These are phyloP conservation scores for Venturia nashicola DNA, from an alignment of 2,329 filamentous ascomycete genomes.

Conservation along the genomic window DNA sequence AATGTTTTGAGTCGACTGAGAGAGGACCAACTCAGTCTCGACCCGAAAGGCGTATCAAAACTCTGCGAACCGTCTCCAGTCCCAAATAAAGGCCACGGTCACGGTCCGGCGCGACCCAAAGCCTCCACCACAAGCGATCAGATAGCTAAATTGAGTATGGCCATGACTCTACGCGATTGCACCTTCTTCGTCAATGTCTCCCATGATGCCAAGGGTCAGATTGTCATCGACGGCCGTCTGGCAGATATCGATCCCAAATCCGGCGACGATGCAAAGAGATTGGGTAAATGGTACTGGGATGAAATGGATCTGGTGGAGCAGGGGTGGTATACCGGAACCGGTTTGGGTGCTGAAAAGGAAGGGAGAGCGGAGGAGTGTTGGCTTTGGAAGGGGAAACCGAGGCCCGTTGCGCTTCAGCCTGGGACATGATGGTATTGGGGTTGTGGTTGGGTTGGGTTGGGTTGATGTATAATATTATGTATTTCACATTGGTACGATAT, in stretches of 20 bases:
- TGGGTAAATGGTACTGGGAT: conserved; percentile 49
- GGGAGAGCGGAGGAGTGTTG: not conserved
- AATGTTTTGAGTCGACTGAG: not conserved
- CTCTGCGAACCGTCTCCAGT: not conserved
- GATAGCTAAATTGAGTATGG: conserved; percentile 38
- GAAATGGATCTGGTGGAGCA: conserved; percentile 52
- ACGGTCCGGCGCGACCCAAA: not conserved
- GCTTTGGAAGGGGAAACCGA: not conserved
- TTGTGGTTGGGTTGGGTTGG: not conserved
- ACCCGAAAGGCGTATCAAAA: not conserved
- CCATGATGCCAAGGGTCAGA: conserved; percentile 5
- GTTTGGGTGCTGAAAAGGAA: not conserved
- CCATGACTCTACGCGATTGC: conserved; percentile 74
- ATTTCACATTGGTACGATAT: not conserved
- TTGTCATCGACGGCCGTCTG: conserved; percentile 35
- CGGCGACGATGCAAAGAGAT: conserved; percentile 41
- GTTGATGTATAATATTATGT: not conserved
- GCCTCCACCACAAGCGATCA: not conserved
- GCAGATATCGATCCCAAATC: conserved; percentile 72
- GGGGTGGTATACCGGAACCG: conserved; percentile 50
- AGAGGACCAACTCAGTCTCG: not conserved
- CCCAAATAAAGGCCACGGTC: not conserved
- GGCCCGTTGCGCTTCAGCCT: not conserved
- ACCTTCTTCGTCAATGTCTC: conserved; percentile 57
- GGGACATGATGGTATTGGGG: not conserved